Conservation (phyloP, 2,329 filamentous ascomycete species). For the Cytospora paraplurivora region DNA sequence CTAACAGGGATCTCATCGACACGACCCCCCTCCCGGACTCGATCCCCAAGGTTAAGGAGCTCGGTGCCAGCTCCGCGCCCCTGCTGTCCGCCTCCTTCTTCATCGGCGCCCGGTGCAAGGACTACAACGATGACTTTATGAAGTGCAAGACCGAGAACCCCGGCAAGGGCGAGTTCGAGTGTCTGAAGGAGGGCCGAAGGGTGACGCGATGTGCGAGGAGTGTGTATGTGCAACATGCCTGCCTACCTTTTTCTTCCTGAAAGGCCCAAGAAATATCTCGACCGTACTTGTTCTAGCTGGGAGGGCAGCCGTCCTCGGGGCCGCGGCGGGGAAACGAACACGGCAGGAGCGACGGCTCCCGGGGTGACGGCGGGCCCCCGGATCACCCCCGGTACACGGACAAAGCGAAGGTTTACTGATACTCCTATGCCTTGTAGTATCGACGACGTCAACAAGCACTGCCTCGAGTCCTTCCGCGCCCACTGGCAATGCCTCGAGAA, state of each 20-base stretch:
- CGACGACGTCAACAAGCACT: slow-evolving; percentile 94
- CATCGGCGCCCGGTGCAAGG: slow-evolving; percentile 90
- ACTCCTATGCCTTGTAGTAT: slow-evolving; percentile 56
- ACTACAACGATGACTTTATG: slow-evolving; percentile 99
- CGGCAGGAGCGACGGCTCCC: neutral
- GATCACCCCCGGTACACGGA: neutral
- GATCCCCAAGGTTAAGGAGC: slow-evolving; percentile 90
- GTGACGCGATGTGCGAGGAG: slow-evolving; percentile 95
- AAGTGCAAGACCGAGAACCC: slow-evolving; percentile 94
- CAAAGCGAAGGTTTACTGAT: neutral
- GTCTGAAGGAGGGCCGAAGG: slow-evolving; percentile 92
- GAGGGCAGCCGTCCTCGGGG: neutral
- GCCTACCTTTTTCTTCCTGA: neutral
- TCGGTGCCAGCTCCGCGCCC: slow-evolving; percentile 90
- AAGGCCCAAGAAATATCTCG: neutral
- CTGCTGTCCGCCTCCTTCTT: slow-evolving; percentile 92
- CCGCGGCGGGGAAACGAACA: neutral
- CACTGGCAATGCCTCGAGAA: slow-evolving; percentile 97
- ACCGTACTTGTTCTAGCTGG: slow-evolving; percentile 5
- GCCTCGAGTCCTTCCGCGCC: slow-evolving; percentile 83
- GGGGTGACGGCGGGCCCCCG: neutral
- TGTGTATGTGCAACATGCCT: slow-evolving; percentile 68
- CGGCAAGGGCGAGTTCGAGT: slow-evolving; percentile 89
- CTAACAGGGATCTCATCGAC: slow-evolving; percentile 90
- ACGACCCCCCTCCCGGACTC: slow-evolving; percentile 90